Conservation (phyloP, 495 filamentous ascomycete genomes). For the Bombardia bombarda region DNA sequence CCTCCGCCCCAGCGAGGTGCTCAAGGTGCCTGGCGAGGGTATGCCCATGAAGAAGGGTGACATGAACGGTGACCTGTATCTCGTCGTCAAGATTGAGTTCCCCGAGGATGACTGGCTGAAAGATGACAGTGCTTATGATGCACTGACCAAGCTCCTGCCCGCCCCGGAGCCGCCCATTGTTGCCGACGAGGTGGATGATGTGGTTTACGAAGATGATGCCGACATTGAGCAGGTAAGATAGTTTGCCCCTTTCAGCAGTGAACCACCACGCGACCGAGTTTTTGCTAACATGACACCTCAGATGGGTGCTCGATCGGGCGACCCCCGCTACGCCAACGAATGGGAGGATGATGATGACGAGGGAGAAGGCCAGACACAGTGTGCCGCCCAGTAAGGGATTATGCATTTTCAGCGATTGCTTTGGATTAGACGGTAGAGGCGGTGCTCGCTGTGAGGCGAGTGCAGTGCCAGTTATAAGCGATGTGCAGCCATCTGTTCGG, state of each 20-base stretch:
- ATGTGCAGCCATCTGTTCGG: background rate
- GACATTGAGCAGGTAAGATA: constrained; percentile 67
- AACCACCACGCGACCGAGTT: background rate
- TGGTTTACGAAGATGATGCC: constrained; percentile 72
- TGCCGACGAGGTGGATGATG: constrained; percentile 73
- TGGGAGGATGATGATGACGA: constrained; percentile 78
- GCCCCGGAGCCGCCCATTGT: constrained; percentile 47
- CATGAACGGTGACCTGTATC: constrained; percentile 74
- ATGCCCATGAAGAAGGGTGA: constrained; percentile 91
- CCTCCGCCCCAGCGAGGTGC: constrained; percentile 68
- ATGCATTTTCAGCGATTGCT: background rate
- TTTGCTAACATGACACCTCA: constrained; percentile 19
- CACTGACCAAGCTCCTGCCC: constrained; percentile 68
- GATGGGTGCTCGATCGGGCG: constrained; percentile 59
- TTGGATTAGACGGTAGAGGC: background rate
- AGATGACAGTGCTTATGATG: constrained; percentile 54
- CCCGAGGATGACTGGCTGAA: constrained; percentile 78
- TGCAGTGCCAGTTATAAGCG: background rate
- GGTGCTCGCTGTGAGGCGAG: background rate
- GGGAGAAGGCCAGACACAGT: constrained; percentile 54
- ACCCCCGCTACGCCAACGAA: constrained; percentile 56
- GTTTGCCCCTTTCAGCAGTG: background rate
- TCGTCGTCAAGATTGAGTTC: constrained; percentile 81
- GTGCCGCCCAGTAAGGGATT: constrained; percentile 67
- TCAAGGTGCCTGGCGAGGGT: constrained; percentile 81